phyloP scores from a whole-genome alignment of 23 red algal genomes.

The Gracilaria domingensis region DNA sequence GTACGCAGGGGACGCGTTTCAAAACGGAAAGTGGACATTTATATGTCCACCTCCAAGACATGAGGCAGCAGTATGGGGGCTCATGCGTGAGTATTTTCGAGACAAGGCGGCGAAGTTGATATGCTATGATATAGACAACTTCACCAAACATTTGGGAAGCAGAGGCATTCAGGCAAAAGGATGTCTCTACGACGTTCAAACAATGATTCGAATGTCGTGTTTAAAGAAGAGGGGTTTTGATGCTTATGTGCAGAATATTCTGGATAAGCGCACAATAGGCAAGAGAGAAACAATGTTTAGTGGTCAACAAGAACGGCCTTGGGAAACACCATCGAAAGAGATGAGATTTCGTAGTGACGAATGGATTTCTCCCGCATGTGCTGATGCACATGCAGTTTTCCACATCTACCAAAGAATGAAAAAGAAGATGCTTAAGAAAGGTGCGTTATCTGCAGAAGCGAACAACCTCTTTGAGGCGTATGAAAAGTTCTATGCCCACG shows the following conservation, averaged over 20 bases:
- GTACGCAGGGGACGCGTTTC: not conserved
- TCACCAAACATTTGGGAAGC: not conserved
- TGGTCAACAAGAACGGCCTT: not conserved
- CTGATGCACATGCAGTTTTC: conserved; percentile 31
- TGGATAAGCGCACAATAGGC: not conserved
- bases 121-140: not conserved
- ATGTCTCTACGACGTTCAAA: not conserved
- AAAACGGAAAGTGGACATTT: not conserved
- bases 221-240: not conserved
- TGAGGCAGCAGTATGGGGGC: conserved; percentile 21
- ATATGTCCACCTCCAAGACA: not conserved
- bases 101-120: not conserved
- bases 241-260: not conserved
- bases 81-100: conserved; percentile 29
- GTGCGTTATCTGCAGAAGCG: not conserved
- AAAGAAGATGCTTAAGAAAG: conserved; percentile 9
- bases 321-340: not conserved
- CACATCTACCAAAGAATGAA: conserved; percentile 4
- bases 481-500: conserved; percentile 13
- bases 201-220: conserved; percentile 1
- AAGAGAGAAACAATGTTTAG: not conserved
- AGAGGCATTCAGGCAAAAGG: conserved; percentile 17
- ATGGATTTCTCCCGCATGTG: conserved; percentile 15
- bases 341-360: not conserved
- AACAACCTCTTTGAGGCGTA: conserved; percentile 18